Evolutionary conservation across 306 rosid genomes (phyloP), one percentile per base, ranked within the genome.

Genomic region (Castanea sativa): DNA sequence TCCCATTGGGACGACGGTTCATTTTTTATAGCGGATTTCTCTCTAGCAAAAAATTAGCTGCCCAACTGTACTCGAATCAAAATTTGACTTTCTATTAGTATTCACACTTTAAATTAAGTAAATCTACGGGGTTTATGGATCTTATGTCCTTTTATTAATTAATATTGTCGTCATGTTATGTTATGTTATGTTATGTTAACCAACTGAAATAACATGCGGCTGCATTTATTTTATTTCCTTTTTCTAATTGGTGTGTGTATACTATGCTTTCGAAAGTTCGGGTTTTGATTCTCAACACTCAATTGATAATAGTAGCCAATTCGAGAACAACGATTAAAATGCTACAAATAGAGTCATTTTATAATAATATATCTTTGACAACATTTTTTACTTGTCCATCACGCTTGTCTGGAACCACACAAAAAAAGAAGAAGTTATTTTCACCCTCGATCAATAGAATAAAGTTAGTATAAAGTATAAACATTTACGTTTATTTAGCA

Each of bases 61-160:
- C 83, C 78, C 32, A 83, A 71, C 71, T 30, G 78, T 58, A 33
- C 55, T 45, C 12, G 49, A 55, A 63, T 79, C 75, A 55, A 64
- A 30, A n/a, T 20, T 76, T 79, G 87, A 83, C 87, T 76, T 74
- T 56, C 18, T 57, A 29, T 14, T 45, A 25, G 27, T 25, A 10
- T 29, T 12, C 56, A 35, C 13, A 23, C 19, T 35, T 51, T 19
- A 3, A 57, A 68, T 74, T 23, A 69, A 69, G 32, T 43, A 69
- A 51, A 55, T 56, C 25, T 63, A 65, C 81, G 49, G 63, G 64
- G 52, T 74, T 79, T 20, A 51, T 79, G 78, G 83, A 83, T 79
- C 87, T 83, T 71, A 57, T 70, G 74, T 32, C 19, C 64, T 71
- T 63, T 9, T 8, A 8, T 60, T 60, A 23, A 12, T 49, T 25